Evolutionary conservation across 768 basidiomycete genomes (phyloP), one percentile per base, ranked within the genome.

Genomic region (Macrolepiota dolichaula): DNA sequence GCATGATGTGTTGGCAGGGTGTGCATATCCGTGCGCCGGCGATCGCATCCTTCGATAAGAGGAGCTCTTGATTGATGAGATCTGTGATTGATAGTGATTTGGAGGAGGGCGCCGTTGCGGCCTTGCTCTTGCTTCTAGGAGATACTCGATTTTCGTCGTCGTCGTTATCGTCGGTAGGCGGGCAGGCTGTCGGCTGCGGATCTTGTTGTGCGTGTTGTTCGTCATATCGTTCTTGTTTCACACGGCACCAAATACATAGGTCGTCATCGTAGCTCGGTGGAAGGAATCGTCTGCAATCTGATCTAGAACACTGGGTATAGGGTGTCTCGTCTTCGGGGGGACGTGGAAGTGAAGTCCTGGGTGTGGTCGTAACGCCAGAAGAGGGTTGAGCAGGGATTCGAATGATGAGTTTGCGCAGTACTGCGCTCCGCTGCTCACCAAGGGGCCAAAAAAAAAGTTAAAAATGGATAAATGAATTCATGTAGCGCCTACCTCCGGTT

Each of bases 1-100:
- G 49, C 24, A 58, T 49, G 35, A 58, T 50, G 32, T 58, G 49
- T n/a, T 58, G 57, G 29, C 57, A 58, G 27, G 57, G 36, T 13
- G 46, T 50, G 17, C 57, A 58, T 50, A 58, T 35, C 25, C 57
- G 47, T 22, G 57, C 57, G 49, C 47, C 57, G 32, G 47, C 12
- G 24, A 58, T 27, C 11, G 38, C 47, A 27, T 50, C 36, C 17
- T 47, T 22, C 4, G 57, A 58, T n/a, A 58, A 38, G 13, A 58
- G 35, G 13, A 58, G 35, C 22, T 58, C 57, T 25, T 24, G 55
- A 37, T 27, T 58, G 22, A 58, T 40, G 11, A 58, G 32, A 38
- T 58, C 57, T 6, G 6, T 51, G 35, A 58, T 37, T 22, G 47
- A 13, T 6, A 22, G 36, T 22, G 22, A 7, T 58, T 49, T 15